A percentile compares a stretch with the other conserved stretches of the same genome.
Conservation (phyloP, 2,329 filamentous ascomycete genomes). For the Aureobasidium leucospermi region DNA sequence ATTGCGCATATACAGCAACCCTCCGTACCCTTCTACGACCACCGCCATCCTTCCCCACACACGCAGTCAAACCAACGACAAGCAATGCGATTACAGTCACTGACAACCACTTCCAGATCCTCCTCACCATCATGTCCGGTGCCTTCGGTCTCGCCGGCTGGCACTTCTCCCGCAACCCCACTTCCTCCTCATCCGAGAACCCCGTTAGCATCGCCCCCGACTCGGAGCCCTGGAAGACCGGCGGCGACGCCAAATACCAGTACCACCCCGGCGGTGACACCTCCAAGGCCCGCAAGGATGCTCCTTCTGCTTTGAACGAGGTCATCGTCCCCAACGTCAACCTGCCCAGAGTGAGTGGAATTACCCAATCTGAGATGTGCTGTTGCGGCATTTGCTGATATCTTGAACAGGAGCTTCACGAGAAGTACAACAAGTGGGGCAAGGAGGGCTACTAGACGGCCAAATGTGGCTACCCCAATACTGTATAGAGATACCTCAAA, state of each 20-base stretch:
- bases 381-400: not conserved
- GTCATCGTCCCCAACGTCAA: constrained; percentile 92
- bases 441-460: constrained; percentile 75
- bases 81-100: not conserved
- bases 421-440: constrained; percentile 99
- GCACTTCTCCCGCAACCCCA: constrained; percentile 83
- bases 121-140: constrained; percentile 83
- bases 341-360: constrained; percentile 68
- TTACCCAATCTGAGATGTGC: not conserved
- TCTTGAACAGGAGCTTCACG: constrained; percentile 66
- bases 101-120: constrained; percentile 53
- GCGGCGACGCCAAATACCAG: constrained; percentile 54
- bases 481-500: constrained; percentile 14
- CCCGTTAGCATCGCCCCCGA: constrained; percentile 64
- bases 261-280: constrained; percentile 74
- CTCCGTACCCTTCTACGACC: not conserved
- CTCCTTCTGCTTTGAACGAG: constrained; percentile 89
- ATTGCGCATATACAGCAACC: not conserved
- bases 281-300: constrained; percentile 69
- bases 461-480: not conserved
- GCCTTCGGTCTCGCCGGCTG: constrained; percentile 83
- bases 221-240: constrained; percentile 88
- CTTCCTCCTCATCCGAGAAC: constrained; percentile 73
- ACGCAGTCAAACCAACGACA: not conserved
- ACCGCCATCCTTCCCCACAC: not conserved